A percentile compares a stretch with the other conserved stretches of the same genome.
Conservation (phyloP, 305 asterid genomes). For the Nicotiana rustica region DNA sequence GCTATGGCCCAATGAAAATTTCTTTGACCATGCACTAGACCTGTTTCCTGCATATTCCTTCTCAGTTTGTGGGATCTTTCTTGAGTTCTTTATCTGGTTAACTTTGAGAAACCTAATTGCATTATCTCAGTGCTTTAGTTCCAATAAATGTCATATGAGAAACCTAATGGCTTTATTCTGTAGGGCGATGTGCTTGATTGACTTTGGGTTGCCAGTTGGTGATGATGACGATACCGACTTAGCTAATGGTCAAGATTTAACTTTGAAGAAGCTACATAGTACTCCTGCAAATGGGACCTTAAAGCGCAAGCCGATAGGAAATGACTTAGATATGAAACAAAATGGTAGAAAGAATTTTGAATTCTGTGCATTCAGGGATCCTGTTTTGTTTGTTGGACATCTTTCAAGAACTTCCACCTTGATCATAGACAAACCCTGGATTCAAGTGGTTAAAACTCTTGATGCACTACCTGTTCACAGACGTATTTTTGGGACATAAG, state of each 20-base stretch:
- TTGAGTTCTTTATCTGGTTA: background rate
- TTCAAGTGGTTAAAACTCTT: constrained; percentile 68
- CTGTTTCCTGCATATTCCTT: constrained; percentile 17
- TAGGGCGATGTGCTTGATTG: constrained; percentile 62
- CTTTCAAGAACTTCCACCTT: constrained; percentile 78
- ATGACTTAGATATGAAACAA: constrained; percentile 56
- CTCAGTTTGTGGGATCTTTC: background rate
- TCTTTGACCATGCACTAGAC: background rate
- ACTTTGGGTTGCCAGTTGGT: constrained; percentile 60
- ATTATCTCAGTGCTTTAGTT: constrained; percentile 24
- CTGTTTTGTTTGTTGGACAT: constrained; percentile 89
- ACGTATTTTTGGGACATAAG: constrained; percentile 83
- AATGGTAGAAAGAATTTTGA: constrained; percentile 72
- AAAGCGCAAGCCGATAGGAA: constrained; percentile 63
- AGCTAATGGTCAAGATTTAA: constrained; percentile 37
- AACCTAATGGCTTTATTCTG: constrained; percentile 31
- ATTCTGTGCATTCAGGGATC: constrained; percentile 72
- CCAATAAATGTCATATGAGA: background rate
- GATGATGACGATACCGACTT: constrained; percentile 41
- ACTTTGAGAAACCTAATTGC: background rate
- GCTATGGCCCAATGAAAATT: background rate
- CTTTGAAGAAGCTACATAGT: constrained; percentile 43
- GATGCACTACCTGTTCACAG: constrained; percentile 87
- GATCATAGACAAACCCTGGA: constrained; percentile 96
- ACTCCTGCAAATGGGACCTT: constrained; percentile 51